These are phyloP conservation scores for Rhizopogon salebrosus DNA, from an alignment of 768 basidiomycete species.

Conservation along the genomic window DNA sequence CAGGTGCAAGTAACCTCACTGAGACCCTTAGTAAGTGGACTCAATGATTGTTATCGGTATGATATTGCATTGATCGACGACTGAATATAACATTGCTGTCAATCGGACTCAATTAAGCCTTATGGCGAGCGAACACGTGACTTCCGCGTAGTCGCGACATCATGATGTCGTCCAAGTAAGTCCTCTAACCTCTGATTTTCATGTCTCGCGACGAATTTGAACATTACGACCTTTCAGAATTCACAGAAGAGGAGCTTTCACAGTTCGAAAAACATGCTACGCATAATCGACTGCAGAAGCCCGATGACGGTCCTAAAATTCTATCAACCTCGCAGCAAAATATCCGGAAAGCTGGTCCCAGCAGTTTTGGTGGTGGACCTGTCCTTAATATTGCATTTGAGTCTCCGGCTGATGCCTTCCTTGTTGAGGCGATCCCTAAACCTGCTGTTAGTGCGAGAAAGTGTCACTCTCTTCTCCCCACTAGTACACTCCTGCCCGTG, in stretches of 20 bases:
- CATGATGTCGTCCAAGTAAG: background rate
- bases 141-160: too few relatives aligned
- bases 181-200: background rate
- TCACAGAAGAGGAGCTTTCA: slow-evolving; percentile 53
- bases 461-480: background rate
- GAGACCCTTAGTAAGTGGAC: too few relatives aligned
- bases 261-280: slow-evolving; percentile 38
- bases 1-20: too few relatives aligned
- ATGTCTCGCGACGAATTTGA: slow-evolving; percentile 39
- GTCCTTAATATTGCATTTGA: slow-evolving; percentile 29
- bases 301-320: background rate
- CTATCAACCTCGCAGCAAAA: slow-evolving; percentile 2
- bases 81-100: too few relatives aligned
- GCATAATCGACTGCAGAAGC: slow-evolving; percentile 5
- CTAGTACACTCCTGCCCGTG: background rate
- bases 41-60: too few relatives aligned
- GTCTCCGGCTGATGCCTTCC: slow-evolving; percentile 14
- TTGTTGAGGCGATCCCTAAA: background rate
- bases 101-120: too few relatives aligned
- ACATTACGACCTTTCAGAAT: slow-evolving; percentile 46
- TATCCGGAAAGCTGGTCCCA: background rate
- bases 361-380: slow-evolving; percentile 21
- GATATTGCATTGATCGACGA: too few relatives aligned
- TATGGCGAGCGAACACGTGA: background rate
- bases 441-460: background rate